phyloP scores from a whole-genome alignment of 140 eudicot genomes.

The Flaveria floridana region DNA sequence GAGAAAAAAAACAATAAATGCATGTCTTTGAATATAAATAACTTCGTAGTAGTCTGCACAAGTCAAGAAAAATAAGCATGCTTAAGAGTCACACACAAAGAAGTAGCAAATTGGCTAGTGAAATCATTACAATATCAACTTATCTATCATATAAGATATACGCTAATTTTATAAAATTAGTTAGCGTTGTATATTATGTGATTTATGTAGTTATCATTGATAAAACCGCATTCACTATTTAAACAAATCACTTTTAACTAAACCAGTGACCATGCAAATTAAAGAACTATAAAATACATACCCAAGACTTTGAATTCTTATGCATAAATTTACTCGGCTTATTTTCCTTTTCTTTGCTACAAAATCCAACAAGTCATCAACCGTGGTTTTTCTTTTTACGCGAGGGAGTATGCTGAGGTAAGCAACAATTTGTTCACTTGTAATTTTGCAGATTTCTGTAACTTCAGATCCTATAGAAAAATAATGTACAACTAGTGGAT shows the following conservation, averaged over 20 bases:
- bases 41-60: not conserved
- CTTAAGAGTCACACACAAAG: not conserved
- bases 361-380: slow-evolving; percentile 52
- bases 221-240: slow-evolving; percentile 9
- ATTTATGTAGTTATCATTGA: not conserved
- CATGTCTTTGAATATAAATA: not conserved
- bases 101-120: not conserved
- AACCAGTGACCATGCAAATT: not conserved
- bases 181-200: not conserved
- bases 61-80: not conserved
- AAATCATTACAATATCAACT: slow-evolving; percentile 1
- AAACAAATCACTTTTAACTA: not conserved
- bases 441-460: slow-evolving; percentile 51
- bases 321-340: slow-evolving; percentile 46
- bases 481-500: slow-evolving; percentile 68
- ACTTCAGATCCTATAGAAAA: slow-evolving; percentile 51
- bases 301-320: slow-evolving; percentile 74
- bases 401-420: slow-evolving; percentile 36
- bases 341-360: slow-evolving; percentile 44
- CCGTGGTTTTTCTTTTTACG: slow-evolving; percentile 31
- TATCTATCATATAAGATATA: not conserved
- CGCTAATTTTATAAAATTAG: not conserved
- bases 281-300: slow-evolving; percentile 23
- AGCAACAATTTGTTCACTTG: slow-evolving; percentile 48
- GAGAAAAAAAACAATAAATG: not conserved